These are phyloP conservation scores for Yamagishiella unicocca DNA, from an alignment of 139 green algal genomes.

Conservation along the genomic window DNA sequence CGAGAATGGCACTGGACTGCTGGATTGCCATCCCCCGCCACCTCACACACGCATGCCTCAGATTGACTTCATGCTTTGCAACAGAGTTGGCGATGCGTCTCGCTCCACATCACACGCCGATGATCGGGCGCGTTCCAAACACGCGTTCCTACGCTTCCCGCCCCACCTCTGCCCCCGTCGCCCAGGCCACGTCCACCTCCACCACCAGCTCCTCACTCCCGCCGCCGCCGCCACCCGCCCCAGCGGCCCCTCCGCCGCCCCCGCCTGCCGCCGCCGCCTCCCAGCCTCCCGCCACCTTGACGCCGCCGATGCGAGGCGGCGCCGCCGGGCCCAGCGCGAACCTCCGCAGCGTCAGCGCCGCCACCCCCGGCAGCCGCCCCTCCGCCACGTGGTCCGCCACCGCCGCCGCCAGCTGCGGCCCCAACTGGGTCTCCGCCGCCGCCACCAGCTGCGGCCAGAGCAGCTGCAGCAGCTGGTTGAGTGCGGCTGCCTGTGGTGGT, in stretches of 20 bases:
- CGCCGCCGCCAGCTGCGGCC: not conserved
- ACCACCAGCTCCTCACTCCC: slow-evolving; percentile 9
- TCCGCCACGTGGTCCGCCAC: not conserved
- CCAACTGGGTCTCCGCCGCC: not conserved
- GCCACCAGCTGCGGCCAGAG: slow-evolving; percentile 31
- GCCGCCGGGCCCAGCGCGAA: not conserved
- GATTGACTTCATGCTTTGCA: too few species aligned
- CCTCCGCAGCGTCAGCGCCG: slow-evolving; percentile 8
- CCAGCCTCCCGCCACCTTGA: slow-evolving; percentile 14
- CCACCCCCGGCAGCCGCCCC: not conserved
- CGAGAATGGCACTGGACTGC: not conserved
- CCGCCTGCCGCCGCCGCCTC: not conserved
- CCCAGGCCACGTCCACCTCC: slow-evolving; percentile 25
- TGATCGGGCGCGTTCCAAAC: too few species aligned
- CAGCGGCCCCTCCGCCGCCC: not conserved
- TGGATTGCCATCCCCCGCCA: too few species aligned
- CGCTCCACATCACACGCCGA: too few species aligned
- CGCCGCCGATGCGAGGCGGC: slow-evolving; percentile 26
- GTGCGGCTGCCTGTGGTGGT: not conserved
- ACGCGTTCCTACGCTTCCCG: too few species aligned
- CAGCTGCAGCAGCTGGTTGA: slow-evolving; percentile 23
- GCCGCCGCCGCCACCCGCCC: not conserved
- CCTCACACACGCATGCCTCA: too few species aligned
- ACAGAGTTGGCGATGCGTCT: too few species aligned
- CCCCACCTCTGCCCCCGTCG: not conserved